A percentile compares a stretch with the other conserved stretches of the same genome.
phyloP scores from a whole-genome alignment of 106 monocot species.

The Allium sativum region DNA sequence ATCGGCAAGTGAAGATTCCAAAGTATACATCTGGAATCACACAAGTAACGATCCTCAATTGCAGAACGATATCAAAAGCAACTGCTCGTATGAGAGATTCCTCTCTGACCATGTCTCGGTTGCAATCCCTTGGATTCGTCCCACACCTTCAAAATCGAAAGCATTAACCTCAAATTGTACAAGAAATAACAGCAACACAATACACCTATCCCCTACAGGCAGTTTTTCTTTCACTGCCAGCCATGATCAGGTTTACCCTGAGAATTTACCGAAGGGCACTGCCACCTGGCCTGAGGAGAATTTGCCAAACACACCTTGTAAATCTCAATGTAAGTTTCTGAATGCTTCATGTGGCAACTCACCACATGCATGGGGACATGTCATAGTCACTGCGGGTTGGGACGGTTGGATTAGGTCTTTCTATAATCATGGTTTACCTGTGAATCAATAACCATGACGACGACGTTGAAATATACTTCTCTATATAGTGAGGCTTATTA shows the following conservation, averaged over 20 bases:
- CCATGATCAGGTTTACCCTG: slow-evolving; percentile 33
- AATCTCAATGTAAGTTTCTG: slow-evolving; percentile 15
- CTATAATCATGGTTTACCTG: slow-evolving; percentile 46
- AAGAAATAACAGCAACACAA: too few species aligned
- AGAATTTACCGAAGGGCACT: slow-evolving; percentile 22
- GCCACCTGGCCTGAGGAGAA: slow-evolving; percentile 78
- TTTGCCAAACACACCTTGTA: slow-evolving; percentile 1
- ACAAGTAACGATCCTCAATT: slow-evolving; percentile 7
- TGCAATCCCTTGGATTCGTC: slow-evolving; percentile 70
- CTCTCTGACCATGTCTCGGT: slow-evolving; percentile 39
- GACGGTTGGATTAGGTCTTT: slow-evolving; percentile 47
- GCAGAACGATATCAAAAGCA: slow-evolving; percentile 33
- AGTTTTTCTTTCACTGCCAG: slow-evolving; percentile 43
- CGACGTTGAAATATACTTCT: too few species aligned
- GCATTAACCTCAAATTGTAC: too few species aligned
- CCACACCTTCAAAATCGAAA: slow-evolving; percentile 15
- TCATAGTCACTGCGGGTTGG: slow-evolving; percentile 40
- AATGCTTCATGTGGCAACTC: slow-evolving; percentile 7
- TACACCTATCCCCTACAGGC: too few species aligned
- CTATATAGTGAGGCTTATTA: too few species aligned
- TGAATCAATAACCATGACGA: too few species aligned
- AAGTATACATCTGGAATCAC: slow-evolving; percentile 69
- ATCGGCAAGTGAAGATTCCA: slow-evolving; percentile 80
- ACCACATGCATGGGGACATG: slow-evolving; percentile 25
- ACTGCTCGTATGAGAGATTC: slow-evolving; percentile 49